Conservation (phyloP, 2,329 filamentous ascomycete species). For the Alternaria conjuncta region DNA sequence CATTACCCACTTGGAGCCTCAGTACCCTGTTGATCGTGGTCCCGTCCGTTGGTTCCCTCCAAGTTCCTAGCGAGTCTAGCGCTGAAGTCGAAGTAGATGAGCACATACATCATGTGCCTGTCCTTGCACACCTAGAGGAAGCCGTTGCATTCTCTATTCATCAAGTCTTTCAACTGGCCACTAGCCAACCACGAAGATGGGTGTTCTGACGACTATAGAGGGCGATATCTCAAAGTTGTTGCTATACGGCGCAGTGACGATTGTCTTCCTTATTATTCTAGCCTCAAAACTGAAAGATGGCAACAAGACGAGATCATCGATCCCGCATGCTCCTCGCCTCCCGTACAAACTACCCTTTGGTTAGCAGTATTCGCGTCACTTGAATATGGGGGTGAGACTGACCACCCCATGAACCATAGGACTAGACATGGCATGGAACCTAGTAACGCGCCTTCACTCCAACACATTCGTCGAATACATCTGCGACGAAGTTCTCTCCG, state of each 20-base stretch:
- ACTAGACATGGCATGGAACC: constrained; percentile 13
- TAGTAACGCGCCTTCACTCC: constrained; percentile 1
- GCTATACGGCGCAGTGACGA: background rate
- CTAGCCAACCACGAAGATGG: background rate
- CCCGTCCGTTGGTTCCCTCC: background rate
- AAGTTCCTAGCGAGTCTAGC: background rate
- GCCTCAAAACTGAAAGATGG: background rate
- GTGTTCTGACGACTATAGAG: background rate
- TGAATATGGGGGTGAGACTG: background rate
- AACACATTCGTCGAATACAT: constrained; percentile 12
- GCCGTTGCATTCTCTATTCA: background rate
- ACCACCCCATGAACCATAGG: background rate
- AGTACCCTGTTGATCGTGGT: background rate
- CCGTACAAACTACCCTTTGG: constrained; percentile 5
- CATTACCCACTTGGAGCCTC: background rate
- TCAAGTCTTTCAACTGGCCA: background rate
- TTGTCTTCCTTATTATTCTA: background rate
- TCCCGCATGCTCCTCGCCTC: constrained; percentile 6
- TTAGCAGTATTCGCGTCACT: background rate
- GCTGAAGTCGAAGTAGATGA: background rate
- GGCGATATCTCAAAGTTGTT: background rate
- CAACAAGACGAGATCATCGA: background rate
- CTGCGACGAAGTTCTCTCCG: constrained; percentile 8
- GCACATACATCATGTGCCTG: background rate
- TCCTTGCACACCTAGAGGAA: background rate